These are phyloP conservation scores for Westerdykella ornata DNA, from an alignment of 2,329 filamentous ascomycete species.

Conservation along the genomic window DNA sequence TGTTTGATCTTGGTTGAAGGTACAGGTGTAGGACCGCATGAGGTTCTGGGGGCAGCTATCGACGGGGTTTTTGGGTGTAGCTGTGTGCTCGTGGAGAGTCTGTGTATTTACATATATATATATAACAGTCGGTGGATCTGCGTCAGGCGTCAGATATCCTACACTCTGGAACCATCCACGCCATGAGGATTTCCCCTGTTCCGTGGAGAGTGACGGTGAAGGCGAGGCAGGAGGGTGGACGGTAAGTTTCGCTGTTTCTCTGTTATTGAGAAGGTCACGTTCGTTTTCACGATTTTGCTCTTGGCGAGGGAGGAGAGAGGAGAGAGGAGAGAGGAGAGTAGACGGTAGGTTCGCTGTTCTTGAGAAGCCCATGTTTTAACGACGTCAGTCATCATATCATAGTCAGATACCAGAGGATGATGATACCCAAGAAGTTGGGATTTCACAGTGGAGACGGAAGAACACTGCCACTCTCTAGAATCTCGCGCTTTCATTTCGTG, in stretches of 20 bases:
- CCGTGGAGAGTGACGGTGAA: slow-evolving; percentile 31
- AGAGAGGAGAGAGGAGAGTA: too few relatives aligned
- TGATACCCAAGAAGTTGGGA: too few relatives aligned
- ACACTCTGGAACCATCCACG: slow-evolving; percentile 5
- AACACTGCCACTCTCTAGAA: too few relatives aligned
- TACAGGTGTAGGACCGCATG: slow-evolving; percentile 34
- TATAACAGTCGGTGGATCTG: neutral
- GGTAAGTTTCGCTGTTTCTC: slow-evolving; percentile 33
- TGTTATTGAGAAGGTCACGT: neutral
- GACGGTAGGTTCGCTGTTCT: too few relatives aligned
- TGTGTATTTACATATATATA: slow-evolving; percentile 1
- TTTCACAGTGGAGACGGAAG: too few relatives aligned
- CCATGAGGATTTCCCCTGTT: slow-evolving; percentile 31
- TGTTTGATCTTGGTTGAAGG: slow-evolving; percentile 29
- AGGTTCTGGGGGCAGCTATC: slow-evolving; percentile 30
- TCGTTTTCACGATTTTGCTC: too few relatives aligned
- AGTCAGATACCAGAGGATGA: too few relatives aligned
- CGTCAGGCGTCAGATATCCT: neutral
- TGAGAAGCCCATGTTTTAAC: too few relatives aligned
- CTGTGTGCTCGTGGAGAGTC: slow-evolving; percentile 3
- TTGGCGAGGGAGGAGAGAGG: too few relatives aligned
- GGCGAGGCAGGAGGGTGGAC: slow-evolving; percentile 26
- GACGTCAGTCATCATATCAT: too few relatives aligned
- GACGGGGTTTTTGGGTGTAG: slow-evolving; percentile 24
- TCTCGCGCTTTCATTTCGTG: too few relatives aligned